Evolutionary conservation across 1,284 basidiomycete genomes (phyloP).

Genomic region (Cryptococcus sp.): DNA sequence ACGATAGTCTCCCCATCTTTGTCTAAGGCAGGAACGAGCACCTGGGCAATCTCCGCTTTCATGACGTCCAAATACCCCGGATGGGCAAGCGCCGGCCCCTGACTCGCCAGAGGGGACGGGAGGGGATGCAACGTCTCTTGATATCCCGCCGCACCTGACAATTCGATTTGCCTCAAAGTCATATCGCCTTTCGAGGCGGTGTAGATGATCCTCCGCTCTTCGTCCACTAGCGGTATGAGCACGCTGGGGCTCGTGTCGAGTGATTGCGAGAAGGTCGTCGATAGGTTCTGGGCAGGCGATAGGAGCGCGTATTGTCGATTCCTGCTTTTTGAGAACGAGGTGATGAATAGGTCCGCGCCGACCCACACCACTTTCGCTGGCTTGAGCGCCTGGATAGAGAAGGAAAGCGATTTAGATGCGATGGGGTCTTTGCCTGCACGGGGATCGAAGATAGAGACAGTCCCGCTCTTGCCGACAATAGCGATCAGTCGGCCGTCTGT

Average conservation of each 20-base stretch:
- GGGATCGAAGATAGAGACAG: conserved; percentile 47
- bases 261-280: conserved; percentile 37
- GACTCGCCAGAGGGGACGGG: conserved; percentile 39
- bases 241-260: conserved; percentile 53
- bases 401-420: conserved; percentile 21
- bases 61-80: conserved; percentile 51
- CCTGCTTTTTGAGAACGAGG: conserved; percentile 49
- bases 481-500: conserved; percentile 46
- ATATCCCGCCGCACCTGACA: conserved; percentile 45
- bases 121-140: conserved; percentile 47
- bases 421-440: conserved; percentile 28
- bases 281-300: conserved; percentile 34
- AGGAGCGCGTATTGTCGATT: conserved; percentile 42
- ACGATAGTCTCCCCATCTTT: conserved; percentile 51
- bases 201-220: conserved; percentile 52
- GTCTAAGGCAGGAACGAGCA: conserved; percentile 47
- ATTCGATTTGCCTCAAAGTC: conserved; percentile 53
- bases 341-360: conserved; percentile 50
- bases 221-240: conserved; percentile 51
- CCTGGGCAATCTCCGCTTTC: conserved; percentile 54
- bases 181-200: conserved; percentile 54
- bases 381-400: conserved; percentile 48
- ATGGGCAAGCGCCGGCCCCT: conserved; percentile 46
- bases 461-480: conserved; percentile 48
- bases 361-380: conserved; percentile 43